Evolutionary conservation across 257 asterid species (phyloP).

Genomic region (Verbena officinalis): DNA sequence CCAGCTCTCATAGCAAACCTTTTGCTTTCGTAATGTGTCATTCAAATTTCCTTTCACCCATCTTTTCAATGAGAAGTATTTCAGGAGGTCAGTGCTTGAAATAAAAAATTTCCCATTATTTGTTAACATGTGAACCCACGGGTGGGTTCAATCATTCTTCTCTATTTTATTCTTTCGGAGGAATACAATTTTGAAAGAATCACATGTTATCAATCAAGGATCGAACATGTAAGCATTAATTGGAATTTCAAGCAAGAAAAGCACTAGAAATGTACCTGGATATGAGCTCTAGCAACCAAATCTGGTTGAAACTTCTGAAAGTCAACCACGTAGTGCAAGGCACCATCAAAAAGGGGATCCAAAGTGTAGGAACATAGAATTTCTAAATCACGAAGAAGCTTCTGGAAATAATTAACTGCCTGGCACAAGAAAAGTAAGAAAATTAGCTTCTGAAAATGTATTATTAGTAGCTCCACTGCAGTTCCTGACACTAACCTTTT

Average conservation of each 20-base stretch:
- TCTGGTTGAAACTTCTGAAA: slow-evolving; percentile 89
- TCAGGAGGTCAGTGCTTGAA: slow-evolving; percentile 18
- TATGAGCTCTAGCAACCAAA: slow-evolving; percentile 84
- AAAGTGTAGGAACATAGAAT: slow-evolving; percentile 68
- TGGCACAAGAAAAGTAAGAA: slow-evolving; percentile 39
- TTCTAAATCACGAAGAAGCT: slow-evolving; percentile 93
- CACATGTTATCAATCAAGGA: slow-evolving; percentile 14
- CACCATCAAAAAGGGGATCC: slow-evolving; percentile 76
- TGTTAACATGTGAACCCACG: slow-evolving; percentile 15
- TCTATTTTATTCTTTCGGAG: neutral
- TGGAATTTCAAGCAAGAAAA: slow-evolving; percentile 24
- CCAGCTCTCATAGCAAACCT: slow-evolving; percentile 1
- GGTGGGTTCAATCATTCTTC: slow-evolving; percentile 6
- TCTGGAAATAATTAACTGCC: slow-evolving; percentile 91
- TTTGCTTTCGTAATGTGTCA: neutral
- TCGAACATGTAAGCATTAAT: slow-evolving; percentile 14
- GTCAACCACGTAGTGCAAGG: slow-evolving; percentile 75
- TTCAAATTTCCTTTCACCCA: slow-evolving; percentile 11
- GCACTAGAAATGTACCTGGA: slow-evolving; percentile 63
- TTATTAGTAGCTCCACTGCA: slow-evolving; percentile 19
- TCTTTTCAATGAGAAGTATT: slow-evolving; percentile 1
- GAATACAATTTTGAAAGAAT: slow-evolving; percentile 3
- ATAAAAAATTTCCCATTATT: slow-evolving; percentile 8
- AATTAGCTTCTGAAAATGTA: slow-evolving; percentile 15
- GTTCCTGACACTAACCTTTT: slow-evolving; percentile 52